A percentile compares a stretch with the other conserved stretches of the same genome.
Conservation (phyloP, 1,284 basidiomycete species). For the Leucoagaricus sp. region DNA sequence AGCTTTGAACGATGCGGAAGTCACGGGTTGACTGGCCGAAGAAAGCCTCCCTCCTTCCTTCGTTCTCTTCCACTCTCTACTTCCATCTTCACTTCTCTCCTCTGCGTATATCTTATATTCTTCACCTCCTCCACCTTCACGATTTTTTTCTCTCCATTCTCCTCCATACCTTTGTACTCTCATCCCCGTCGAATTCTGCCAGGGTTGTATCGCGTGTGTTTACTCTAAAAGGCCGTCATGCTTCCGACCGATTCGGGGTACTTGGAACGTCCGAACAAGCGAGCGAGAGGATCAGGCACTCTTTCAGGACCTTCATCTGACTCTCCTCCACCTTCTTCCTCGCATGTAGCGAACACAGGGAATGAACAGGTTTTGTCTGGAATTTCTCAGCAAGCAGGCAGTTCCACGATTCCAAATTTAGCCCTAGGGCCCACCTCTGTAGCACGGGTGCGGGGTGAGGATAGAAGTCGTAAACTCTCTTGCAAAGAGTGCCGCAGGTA, state of each 20-base stretch:
- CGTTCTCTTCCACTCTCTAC: slow-evolving; percentile 7
- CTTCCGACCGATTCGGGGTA: slow-evolving; percentile 11
- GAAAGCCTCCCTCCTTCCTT: not conserved
- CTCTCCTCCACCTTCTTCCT: not conserved
- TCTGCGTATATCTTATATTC: not conserved
- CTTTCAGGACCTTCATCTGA: not conserved
- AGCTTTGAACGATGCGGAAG: slow-evolving; percentile 13
- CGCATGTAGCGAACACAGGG: not conserved
- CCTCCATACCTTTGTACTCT: not conserved
- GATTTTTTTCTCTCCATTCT: not conserved
- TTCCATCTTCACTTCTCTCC: not conserved
- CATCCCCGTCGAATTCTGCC: not conserved
- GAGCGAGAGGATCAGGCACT: slow-evolving; percentile 5
- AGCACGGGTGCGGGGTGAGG: slow-evolving; percentile 30
- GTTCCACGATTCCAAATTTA: not conserved
- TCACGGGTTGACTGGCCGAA: slow-evolving; percentile 13
- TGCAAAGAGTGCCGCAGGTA: slow-evolving; percentile 61
- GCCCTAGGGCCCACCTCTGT: not conserved
- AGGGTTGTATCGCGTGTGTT: not conserved
- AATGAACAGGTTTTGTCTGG: slow-evolving; percentile 4
- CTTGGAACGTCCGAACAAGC: slow-evolving; percentile 3
- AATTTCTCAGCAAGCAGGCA: slow-evolving; percentile 3
- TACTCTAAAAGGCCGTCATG: not conserved
- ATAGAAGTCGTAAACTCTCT: slow-evolving; percentile 45
- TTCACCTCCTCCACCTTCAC: not conserved